Conservation (phyloP, 2,329 filamentous ascomycete genomes). For the Xylariaceae sp. region DNA sequence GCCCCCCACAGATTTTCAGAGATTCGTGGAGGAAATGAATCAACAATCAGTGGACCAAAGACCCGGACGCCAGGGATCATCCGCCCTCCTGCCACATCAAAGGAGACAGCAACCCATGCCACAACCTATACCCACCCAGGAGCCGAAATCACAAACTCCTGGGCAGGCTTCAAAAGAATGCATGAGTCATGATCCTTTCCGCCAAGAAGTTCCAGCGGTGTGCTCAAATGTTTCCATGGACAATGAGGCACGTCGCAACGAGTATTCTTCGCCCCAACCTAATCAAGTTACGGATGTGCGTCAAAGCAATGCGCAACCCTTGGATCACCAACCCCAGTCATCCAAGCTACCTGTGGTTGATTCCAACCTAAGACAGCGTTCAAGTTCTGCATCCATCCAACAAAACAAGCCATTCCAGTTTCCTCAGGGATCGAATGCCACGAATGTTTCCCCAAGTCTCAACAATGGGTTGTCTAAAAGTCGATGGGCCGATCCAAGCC, state of each 20-base stretch:
- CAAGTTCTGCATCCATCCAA: not conserved
- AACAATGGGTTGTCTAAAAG: slow-evolving; percentile 3
- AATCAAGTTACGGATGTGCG: not conserved
- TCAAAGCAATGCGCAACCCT: not conserved
- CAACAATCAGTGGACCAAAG: slow-evolving; percentile 7
- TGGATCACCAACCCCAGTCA: not conserved
- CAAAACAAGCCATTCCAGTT: not conserved
- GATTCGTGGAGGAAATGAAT: slow-evolving; percentile 15
- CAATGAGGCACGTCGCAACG: not conserved
- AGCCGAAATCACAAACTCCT: not conserved
- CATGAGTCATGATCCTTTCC: not conserved
- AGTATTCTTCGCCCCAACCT: not conserved
- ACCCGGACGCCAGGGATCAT: not conserved
- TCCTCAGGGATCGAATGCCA: not conserved
- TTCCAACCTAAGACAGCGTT: not conserved
- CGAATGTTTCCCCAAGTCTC: not conserved
- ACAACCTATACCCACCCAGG: not conserved
- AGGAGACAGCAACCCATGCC: not conserved
- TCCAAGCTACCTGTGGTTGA: not conserved
- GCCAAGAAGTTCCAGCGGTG: not conserved
- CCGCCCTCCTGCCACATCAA: slow-evolving; percentile 15
- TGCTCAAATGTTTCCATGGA: not conserved
- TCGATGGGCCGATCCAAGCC: slow-evolving; percentile 9
- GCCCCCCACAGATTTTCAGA: not conserved
- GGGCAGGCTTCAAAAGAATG: not conserved